Evolutionary conservation across 2,329 filamentous ascomycete genomes (phyloP).

Genomic region (Cytospora paraplurivora): DNA sequence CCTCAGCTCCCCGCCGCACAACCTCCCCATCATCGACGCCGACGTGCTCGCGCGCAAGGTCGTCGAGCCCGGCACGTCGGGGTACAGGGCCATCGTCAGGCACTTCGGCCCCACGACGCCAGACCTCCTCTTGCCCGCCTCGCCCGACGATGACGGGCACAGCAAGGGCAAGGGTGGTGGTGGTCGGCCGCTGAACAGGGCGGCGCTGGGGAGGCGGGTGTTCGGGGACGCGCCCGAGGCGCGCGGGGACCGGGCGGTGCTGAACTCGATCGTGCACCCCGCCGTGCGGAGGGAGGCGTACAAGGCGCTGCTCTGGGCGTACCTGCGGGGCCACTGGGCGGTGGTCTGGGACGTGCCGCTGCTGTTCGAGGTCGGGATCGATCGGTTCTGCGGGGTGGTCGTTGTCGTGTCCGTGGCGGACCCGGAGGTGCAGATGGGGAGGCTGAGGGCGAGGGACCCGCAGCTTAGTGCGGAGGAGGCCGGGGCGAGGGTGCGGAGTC

Average conservation of each 20-base stretch:
- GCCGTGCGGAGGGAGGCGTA: slow-evolving; percentile 85
- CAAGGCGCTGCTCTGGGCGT: slow-evolving; percentile 69
- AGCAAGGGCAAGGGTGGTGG: slow-evolving; percentile 57
- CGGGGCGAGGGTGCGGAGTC: slow-evolving; percentile 80
- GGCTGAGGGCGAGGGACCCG: slow-evolving; percentile 73
- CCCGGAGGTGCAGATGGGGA: slow-evolving; percentile 77
- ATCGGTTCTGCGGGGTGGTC: slow-evolving; percentile 81
- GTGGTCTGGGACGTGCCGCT: slow-evolving; percentile 91
- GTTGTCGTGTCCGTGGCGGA: slow-evolving; percentile 85
- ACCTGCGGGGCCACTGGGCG: slow-evolving; percentile 78
- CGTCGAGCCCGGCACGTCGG: slow-evolving; percentile 85
- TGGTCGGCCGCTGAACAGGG: slow-evolving; percentile 73
- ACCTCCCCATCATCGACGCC: slow-evolving; percentile 89
- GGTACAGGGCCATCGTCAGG: slow-evolving; percentile 78
- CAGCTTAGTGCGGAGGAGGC: slow-evolving; percentile 86
- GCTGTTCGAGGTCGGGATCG: slow-evolving; percentile 85
- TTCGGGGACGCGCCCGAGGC: slow-evolving; percentile 78
- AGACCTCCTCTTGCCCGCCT: slow-evolving; percentile 72
- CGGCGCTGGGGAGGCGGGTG: slow-evolving; percentile 79
- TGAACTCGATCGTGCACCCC: slow-evolving; percentile 92
- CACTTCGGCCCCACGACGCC: slow-evolving; percentile 84
- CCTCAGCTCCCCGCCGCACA: slow-evolving; percentile 78
- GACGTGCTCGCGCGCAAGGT: slow-evolving; percentile 91
- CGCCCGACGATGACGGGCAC: slow-evolving; percentile 52
- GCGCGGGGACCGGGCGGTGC: slow-evolving; percentile 69